Conservation (phyloP, 129 eudicot species). For the Lonicera japonica region DNA sequence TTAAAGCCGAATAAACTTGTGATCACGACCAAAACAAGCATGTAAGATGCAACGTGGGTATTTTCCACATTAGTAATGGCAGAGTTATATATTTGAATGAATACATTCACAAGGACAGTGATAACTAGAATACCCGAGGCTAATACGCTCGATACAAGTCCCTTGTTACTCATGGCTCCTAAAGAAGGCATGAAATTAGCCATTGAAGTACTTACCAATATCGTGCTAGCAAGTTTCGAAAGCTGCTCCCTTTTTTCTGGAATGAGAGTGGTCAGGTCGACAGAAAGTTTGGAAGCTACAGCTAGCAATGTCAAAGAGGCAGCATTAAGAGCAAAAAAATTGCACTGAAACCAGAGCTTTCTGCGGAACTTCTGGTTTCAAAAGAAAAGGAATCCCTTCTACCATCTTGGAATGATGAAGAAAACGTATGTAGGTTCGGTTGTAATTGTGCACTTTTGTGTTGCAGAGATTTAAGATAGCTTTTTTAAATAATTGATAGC, state of each 20-base stretch:
- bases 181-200: conserved; percentile 29
- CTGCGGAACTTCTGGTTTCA: too few relatives aligned
- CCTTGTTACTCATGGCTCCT: conserved; percentile 16
- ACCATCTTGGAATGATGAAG: too few relatives aligned
- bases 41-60: neutral
- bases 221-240: conserved; percentile 21
- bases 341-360: conserved; percentile 32
- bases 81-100: conserved; percentile 6
- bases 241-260: conserved; percentile 18
- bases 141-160: conserved; percentile 19
- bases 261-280: conserved; percentile 20
- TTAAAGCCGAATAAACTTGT: conserved; percentile 16
- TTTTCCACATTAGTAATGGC: neutral
- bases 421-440: too few relatives aligned
- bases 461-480: too few relatives aligned
- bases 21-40: conserved; percentile 12
- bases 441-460: too few relatives aligned
- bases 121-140: conserved; percentile 26
- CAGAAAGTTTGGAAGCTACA: conserved; percentile 21
- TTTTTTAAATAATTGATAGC: too few relatives aligned
- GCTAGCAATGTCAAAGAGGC: conserved; percentile 17
- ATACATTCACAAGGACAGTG: conserved; percentile 26
- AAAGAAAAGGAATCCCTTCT: too few relatives aligned
- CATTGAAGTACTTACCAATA: conserved; percentile 21
- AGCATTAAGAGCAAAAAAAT: conserved; percentile 22